Evolutionary conservation across 31 red algal species (phyloP).

Genomic region (Asparagopsis taxiformis): DNA sequence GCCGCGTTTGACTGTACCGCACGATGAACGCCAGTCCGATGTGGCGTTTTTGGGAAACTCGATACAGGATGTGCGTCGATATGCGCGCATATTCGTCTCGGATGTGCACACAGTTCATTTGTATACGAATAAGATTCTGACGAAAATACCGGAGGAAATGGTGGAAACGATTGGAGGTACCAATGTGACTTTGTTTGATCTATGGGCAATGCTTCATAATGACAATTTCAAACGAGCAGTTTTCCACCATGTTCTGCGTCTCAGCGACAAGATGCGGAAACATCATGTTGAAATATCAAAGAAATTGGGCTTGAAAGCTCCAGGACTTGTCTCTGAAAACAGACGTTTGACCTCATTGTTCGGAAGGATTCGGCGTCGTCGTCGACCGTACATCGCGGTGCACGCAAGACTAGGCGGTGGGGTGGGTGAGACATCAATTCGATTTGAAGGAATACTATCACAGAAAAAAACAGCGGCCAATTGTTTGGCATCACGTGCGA

Average conservation of each 20-base stretch:
- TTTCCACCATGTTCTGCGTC: slow-evolving; percentile 17
- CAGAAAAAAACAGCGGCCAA: slow-evolving; percentile 12
- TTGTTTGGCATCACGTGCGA: slow-evolving; percentile 45
- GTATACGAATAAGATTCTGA: not conserved
- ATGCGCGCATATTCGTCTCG: slow-evolving; percentile 9
- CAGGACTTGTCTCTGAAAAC: too few species aligned
- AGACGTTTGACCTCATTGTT: too few species aligned
- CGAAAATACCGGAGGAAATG: not conserved
- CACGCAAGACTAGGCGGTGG: slow-evolving; percentile 34
- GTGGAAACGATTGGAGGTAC: slow-evolving; percentile 2
- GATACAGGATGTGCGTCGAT: not conserved
- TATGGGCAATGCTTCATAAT: not conserved
- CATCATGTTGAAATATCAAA: too few species aligned
- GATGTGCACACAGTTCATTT: slow-evolving; percentile 2
- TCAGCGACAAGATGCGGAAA: too few species aligned
- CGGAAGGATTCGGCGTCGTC: not conserved
- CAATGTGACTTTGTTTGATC: not conserved
- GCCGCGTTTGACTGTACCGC: too few species aligned
- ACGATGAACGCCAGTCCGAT: too few species aligned
- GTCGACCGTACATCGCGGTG: slow-evolving; percentile 31
- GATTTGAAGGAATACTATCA: slow-evolving; percentile 2
- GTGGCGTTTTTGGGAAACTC: too few species aligned
- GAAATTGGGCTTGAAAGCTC: too few species aligned
- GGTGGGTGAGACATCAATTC: slow-evolving; percentile 1
- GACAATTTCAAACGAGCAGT: not conserved